Evolutionary conservation across 768 basidiomycete species (phyloP), one percentile per base, ranked within the genome.

Genomic region (Rubroboletus pulcherrimus): DNA sequence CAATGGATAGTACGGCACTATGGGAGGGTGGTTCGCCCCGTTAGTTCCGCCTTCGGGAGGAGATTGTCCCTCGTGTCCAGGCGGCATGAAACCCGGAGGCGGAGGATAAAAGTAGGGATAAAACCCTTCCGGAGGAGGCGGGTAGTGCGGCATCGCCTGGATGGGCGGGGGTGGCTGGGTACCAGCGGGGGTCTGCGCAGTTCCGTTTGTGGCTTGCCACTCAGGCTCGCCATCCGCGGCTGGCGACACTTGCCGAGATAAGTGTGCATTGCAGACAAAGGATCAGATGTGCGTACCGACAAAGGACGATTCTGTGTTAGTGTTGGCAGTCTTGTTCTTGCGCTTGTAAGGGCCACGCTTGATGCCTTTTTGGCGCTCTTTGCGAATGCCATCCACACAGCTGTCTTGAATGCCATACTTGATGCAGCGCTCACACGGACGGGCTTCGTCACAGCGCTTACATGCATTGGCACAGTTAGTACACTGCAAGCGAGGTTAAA

Each of bases 351-450:
- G 82, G 3, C 81, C 81, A 19, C 81, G 78, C 63, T 82, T 82
- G 56, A 82, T 74, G 29, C 81, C 81, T 47, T 80, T 81, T 63
- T 85, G 83, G 54, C 85, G 77, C 66, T 86, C 85, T 65, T 87
- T 87, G 57, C 85, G 73, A 17, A 78, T 72, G 2, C 84, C 83
- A 60, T 87, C 84, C 3, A 77, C 60, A 59, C 85, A 87, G n/a
- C 75, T 69, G 29, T 79, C 75, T 12, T 77, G 76, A 34, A 85
- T 74, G 4, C 82, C 83, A 61, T 85, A 86, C 67, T 85, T 86
- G 56, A 78, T 64, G 60, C 85, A 87, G 30, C 85, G 78, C 51
- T 81, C 79, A 67, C 85, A 87, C 2, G 85, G 85, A 42, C 85
- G 80, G 6, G 72, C 70, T 35, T 83, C 81, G 60, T 82, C 81